Conservation (phyloP, 2,329 filamentous ascomycete genomes). For the Colletotrichum higginsianum region DNA sequence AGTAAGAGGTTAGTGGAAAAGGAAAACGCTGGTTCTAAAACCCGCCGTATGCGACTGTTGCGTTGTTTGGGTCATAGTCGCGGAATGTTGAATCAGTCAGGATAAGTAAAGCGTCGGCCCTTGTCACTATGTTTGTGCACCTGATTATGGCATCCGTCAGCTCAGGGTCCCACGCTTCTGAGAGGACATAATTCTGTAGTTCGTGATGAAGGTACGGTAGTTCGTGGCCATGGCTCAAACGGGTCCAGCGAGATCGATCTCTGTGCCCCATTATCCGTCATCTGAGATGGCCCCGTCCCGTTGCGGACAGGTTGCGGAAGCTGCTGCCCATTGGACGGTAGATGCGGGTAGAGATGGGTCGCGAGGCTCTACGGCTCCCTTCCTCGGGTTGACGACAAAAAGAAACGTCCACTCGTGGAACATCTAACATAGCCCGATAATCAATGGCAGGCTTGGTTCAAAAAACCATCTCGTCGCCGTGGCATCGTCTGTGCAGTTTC, state of each 20-base stretch:
- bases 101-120: neutral
- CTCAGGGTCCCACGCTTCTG: neutral
- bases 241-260: conserved; percentile 41
- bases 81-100: conserved; percentile 13
- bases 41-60: conserved; percentile 24
- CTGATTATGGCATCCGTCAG: too few relatives aligned
- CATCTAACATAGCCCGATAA: neutral
- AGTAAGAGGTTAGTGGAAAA: conserved; percentile 3
- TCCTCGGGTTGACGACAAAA: conserved; percentile 27
- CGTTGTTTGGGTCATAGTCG: conserved; percentile 24
- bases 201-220: conserved; percentile 1
- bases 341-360: conserved; percentile 41
- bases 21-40: conserved; percentile 12
- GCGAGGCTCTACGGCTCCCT: conserved; percentile 33
- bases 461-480: neutral
- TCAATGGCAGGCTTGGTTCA: conserved; percentile 27
- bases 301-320: conserved; percentile 25
- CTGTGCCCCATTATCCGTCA: conserved; percentile 39
- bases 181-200: neutral
- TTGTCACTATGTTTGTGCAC: neutral
- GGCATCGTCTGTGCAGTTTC: conserved; percentile 9
- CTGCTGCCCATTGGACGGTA: conserved; percentile 34
- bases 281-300: conserved; percentile 41
- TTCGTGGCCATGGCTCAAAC: conserved; percentile 35
- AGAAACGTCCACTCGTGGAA: conserved; percentile 28